These are phyloP conservation scores for Mortierella alpina DNA, from an alignment of 192 early-diverging fungal species.

Conservation along the genomic window DNA sequence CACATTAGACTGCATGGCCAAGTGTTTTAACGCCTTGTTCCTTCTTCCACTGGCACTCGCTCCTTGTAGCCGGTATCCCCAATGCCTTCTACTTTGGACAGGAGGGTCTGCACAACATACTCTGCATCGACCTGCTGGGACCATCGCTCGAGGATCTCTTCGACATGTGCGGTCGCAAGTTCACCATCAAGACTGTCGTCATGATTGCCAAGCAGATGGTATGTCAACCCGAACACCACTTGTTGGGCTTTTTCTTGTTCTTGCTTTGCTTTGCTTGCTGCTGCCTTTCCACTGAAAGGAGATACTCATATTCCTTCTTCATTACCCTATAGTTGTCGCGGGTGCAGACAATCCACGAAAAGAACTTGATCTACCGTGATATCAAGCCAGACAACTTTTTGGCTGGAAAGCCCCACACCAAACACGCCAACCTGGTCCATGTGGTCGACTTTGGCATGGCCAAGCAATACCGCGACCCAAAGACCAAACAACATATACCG, in stretches of 20 bases:
- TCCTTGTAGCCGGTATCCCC: slow-evolving; percentile 81
- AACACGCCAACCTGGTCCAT: slow-evolving; percentile 74
- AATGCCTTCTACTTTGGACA: slow-evolving; percentile 95
- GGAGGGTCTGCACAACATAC: slow-evolving; percentile 93
- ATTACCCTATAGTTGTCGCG: slow-evolving; percentile 65
- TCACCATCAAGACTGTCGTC: slow-evolving; percentile 91
- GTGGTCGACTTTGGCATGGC: slow-evolving; percentile 99
- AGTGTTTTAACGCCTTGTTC: neutral
- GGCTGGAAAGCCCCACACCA: slow-evolving; percentile 79
- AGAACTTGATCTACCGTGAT: slow-evolving; percentile 95
- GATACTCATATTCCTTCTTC: neutral
- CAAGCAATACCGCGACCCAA: slow-evolving; percentile 96
- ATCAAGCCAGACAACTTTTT: slow-evolving; percentile 99
- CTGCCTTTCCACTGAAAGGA: neutral
- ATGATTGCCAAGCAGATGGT: slow-evolving; percentile 97
- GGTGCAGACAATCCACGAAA: slow-evolving; percentile 93
- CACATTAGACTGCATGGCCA: too few species aligned
- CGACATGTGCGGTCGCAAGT: slow-evolving; percentile 91
- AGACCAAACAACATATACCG: slow-evolving; percentile 98
- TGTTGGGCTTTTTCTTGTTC: neutral
- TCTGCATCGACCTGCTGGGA: slow-evolving; percentile 94
- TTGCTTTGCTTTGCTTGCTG: neutral
- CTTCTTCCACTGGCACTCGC: neutral
- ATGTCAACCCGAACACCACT: slow-evolving; percentile 1
- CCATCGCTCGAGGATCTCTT: slow-evolving; percentile 95